A percentile compares a stretch with the other conserved stretches of the same genome.
Conservation (phyloP, 345 rosid genomes). For the Salix caprea region DNA sequence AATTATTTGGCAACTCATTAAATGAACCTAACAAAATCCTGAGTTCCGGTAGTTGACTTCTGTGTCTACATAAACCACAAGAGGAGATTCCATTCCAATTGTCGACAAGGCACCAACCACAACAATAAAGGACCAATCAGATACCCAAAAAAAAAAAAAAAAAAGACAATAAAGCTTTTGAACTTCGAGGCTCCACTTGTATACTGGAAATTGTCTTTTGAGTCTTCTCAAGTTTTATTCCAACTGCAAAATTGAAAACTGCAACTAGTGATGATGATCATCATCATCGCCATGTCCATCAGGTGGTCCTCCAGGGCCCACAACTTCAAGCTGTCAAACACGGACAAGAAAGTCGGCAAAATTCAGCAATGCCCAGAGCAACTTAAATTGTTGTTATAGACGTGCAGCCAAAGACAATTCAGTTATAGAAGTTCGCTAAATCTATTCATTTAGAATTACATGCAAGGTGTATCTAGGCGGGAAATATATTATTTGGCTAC, state of each 20-base stretch:
- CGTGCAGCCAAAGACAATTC: background rate
- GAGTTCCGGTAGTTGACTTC: constrained; percentile 27
- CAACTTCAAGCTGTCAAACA: constrained; percentile 71
- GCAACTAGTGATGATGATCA: constrained; percentile 29
- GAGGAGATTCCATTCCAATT: constrained; percentile 9
- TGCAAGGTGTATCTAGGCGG: background rate
- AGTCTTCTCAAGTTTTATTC: constrained; percentile 24
- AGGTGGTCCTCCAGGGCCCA: constrained; percentile 87
- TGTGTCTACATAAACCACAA: constrained; percentile 24
- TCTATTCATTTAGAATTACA: background rate
- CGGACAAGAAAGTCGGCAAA: constrained; percentile 11
- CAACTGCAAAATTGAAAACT: constrained; percentile 10
- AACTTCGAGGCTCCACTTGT: constrained; percentile 24
- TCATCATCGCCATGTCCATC: constrained; percentile 63
- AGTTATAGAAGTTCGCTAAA: background rate
- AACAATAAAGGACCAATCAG: constrained; percentile 17
- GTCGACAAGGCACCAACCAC: constrained; percentile 35
- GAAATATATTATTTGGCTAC: background rate
- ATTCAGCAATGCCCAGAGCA: constrained; percentile 1
- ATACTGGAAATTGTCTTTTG: constrained; percentile 35
- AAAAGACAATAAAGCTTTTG: constrained; percentile 12
- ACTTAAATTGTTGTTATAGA: background rate
- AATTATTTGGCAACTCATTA: constrained; percentile 39
- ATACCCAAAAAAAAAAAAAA: constrained; percentile 26
- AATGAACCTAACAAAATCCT: constrained; percentile 23